Percentiles rank a stretch among this genome's conserved stretches.
These are phyloP conservation scores for Serendipita sp. DNA, from an alignment of 768 basidiomycete genomes.

Conservation along the genomic window DNA sequence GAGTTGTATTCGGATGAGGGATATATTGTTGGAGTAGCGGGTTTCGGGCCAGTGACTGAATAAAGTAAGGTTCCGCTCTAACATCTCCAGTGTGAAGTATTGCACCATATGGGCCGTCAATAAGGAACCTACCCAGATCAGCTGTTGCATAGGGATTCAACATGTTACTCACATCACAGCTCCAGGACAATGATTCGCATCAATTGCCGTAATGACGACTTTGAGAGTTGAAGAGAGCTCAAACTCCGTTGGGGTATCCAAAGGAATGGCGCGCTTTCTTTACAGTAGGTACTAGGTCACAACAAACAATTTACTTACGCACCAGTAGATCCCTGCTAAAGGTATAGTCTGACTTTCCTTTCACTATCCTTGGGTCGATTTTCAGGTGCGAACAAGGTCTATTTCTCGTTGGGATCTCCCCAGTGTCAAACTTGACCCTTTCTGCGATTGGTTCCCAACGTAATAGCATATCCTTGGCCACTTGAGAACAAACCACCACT, in stretches of 20 bases:
- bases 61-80: constrained; percentile 68
- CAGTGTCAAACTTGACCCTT: constrained; percentile 37
- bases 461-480: constrained; percentile 77
- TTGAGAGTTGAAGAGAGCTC: constrained; percentile 38
- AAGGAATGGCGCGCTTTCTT: constrained; percentile 25
- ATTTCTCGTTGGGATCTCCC: constrained; percentile 32
- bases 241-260: constrained; percentile 47
- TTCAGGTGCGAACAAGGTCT: constrained; percentile 55
- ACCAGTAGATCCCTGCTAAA: constrained; percentile 58
- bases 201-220: constrained; percentile 63
- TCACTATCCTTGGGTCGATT: constrained; percentile 31
- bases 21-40: constrained; percentile 61
- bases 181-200: constrained; percentile 92
- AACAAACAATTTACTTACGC: constrained; percentile 14
- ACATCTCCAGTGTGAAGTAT: constrained; percentile 90
- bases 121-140: constrained; percentile 49
- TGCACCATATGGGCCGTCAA: constrained; percentile 50
- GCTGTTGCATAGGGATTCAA: background rate
- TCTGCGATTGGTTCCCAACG: constrained; percentile 55
- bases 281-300: background rate
- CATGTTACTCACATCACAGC: constrained; percentile 56
- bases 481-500: constrained; percentile 57
- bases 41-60: constrained; percentile 50
- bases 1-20: constrained; percentile 16
- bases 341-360: constrained; percentile 31